A percentile compares a stretch with the other conserved stretches of the same genome.
Evolutionary conservation across 2,329 filamentous ascomycete species (phyloP).

Genomic region (Xylaria polymorpha): DNA sequence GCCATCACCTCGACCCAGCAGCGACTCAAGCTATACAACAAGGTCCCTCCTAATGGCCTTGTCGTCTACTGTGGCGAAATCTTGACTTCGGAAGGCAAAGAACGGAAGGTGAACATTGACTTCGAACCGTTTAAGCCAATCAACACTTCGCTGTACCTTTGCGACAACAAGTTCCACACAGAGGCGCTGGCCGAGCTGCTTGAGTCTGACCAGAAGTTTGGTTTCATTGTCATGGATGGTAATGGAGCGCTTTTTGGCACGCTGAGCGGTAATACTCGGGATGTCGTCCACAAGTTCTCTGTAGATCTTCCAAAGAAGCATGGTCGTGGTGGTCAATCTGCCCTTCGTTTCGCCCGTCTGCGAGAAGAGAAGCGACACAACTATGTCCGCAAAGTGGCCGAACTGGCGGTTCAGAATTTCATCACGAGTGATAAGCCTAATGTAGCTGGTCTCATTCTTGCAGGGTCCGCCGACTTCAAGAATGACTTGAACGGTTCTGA

Average conservation of each 20-base stretch:
- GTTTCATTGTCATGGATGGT: constrained; percentile 99
- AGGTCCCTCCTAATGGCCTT: constrained; percentile 96
- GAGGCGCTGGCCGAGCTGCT: constrained; percentile 96
- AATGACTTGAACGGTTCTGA: constrained; percentile 98
- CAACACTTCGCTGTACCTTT: constrained; percentile 98
- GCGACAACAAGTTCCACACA: constrained; percentile 99
- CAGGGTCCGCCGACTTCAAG: constrained; percentile 99
- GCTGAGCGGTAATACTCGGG: constrained; percentile 95
- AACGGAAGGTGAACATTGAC: constrained; percentile 99
- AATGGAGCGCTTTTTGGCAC: constrained; percentile 98
- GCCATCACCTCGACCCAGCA: constrained; percentile 99
- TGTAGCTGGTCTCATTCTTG: constrained; percentile 92
- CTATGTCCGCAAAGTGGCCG: constrained; percentile 98
- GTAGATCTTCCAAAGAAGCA: constrained; percentile 99
- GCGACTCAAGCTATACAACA: constrained; percentile 98
- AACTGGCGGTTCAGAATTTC: constrained; percentile 98
- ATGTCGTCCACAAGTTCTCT: constrained; percentile 96
- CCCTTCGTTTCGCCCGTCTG: constrained; percentile 98
- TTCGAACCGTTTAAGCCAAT: constrained; percentile 99
- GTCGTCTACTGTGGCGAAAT: constrained; percentile 99
- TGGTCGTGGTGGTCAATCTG: constrained; percentile 99
- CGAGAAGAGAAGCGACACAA: constrained; percentile 99
- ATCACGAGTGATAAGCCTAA: constrained; percentile 99
- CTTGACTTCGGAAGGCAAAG: constrained; percentile 97
- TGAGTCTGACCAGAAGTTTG: constrained; percentile 98